These are phyloP conservation scores for Saccharomycopsis malanga DNA, from an alignment of 805 yeast genomes.

Conservation along the genomic window DNA sequence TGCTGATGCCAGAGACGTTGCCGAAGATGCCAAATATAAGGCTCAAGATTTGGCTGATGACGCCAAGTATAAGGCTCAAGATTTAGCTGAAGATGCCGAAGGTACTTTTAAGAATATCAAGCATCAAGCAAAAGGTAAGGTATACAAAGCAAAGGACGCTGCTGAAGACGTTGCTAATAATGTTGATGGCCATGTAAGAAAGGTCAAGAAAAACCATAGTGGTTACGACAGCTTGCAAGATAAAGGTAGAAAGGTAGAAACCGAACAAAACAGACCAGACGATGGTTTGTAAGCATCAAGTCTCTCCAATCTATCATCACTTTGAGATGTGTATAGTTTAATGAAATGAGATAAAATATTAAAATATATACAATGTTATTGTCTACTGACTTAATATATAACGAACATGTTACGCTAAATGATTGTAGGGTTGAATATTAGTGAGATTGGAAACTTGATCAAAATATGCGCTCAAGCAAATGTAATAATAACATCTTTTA, in stretches of 20 bases:
- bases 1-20: background rate
- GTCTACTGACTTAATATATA: no score
- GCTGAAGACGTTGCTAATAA: background rate
- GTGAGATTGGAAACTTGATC: no score
- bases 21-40: background rate
- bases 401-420: no score
- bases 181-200: background rate
- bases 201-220: slow-evolving; percentile 6
- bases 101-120: background rate
- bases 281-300: slow-evolving; percentile 5
- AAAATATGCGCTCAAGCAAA: no score
- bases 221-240: slow-evolving; percentile 9
- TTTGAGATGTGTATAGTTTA: no score
- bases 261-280: slow-evolving; percentile 10
- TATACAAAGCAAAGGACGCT: background rate
- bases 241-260: slow-evolving; percentile 8
- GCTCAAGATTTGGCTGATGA: background rate
- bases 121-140: background rate
- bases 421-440: no score
- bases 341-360: no score
- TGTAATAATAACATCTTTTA: no score
- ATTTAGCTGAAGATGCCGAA: background rate
- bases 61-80: slow-evolving; percentile 2
- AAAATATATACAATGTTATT: no score
- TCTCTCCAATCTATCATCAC: no score